A percentile compares a stretch with the other conserved stretches of the same genome.
phyloP scores from a whole-genome alignment of 202 grass and related monocot species.

The Saccharum hybrid region DNA sequence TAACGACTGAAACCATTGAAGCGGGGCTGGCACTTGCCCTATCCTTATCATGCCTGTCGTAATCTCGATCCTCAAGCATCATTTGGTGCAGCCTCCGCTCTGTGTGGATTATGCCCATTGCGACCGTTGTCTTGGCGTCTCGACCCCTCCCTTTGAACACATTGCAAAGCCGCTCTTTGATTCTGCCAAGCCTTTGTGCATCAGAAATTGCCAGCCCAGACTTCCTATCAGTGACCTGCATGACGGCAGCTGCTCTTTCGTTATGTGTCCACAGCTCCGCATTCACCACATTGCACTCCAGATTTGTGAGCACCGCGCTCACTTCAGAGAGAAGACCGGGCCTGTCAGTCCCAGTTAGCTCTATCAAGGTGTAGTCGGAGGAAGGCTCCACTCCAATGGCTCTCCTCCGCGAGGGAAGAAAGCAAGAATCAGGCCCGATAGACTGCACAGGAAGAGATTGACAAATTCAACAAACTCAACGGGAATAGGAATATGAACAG shows the following conservation, averaged over 20 bases:
- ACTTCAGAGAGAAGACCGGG: conserved; percentile 92
- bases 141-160: conserved; percentile 78
- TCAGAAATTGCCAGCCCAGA: conserved; percentile 60
- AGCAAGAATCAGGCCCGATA: conserved; percentile 59
- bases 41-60: conserved; percentile 63
- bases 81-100: conserved; percentile 92
- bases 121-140: conserved; percentile 59
- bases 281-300: conserved; percentile 81
- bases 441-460: conserved; percentile 51
- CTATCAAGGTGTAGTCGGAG: conserved; percentile 76
- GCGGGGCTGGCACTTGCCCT: conserved; percentile 34
- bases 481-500: conserved; percentile 28
- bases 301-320: conserved; percentile 73
- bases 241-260: conserved; percentile 70
- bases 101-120: conserved; percentile 58
- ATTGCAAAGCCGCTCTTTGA: conserved; percentile 68
- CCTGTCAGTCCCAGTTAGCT: conserved; percentile 81
- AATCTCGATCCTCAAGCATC: conserved; percentile 89
- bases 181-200: conserved; percentile 58
- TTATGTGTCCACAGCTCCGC: conserved; percentile 96
- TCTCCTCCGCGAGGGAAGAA: conserved; percentile 56
- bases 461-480: conserved; percentile 32
- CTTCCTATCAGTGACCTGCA: conserved; percentile 74
- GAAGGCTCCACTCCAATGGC: conserved; percentile 62
- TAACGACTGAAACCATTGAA: conserved; percentile 70